Conservation (phyloP, 2,329 filamentous ascomycete species). For the Cercospora sp. region DNA sequence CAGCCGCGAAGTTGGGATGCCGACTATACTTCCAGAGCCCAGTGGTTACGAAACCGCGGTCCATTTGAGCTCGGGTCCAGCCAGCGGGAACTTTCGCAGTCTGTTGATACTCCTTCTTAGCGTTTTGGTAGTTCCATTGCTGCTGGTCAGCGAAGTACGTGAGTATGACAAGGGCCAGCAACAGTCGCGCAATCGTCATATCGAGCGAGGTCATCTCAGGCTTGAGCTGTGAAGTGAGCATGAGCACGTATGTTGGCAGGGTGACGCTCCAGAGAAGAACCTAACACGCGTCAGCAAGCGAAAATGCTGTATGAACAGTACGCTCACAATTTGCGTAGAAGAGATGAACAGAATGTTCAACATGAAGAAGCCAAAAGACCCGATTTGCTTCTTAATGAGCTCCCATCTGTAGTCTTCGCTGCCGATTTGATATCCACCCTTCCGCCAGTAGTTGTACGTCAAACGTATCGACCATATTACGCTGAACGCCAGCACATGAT, state of each 20-base stretch:
- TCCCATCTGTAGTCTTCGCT: conserved; percentile 96
- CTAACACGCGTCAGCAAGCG: conserved; percentile 39
- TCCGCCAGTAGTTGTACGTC: conserved; percentile 96
- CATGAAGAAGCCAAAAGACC: conserved; percentile 69
- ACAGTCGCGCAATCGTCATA: conserved; percentile 54
- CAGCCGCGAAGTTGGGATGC: conserved; percentile 92
- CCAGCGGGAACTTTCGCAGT: conserved; percentile 67
- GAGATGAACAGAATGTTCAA: conserved; percentile 92
- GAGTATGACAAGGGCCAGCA: conserved; percentile 60
- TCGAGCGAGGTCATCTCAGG: conserved; percentile 55
- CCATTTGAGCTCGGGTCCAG: conserved; percentile 68
- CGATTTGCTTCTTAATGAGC: conserved; percentile 67
- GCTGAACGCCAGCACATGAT: conserved; percentile 70
- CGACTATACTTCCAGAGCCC: conserved; percentile 86
- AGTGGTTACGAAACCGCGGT: conserved; percentile 81
- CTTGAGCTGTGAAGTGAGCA: conserved; percentile 67
- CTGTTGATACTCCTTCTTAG: conserved; percentile 73
- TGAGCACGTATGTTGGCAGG: conserved; percentile 78
- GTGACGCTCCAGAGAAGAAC: conserved; percentile 77
- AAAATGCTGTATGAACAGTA: background rate
- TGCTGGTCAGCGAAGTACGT: conserved; percentile 86
- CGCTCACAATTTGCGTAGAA: conserved; percentile 63
- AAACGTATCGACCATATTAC: conserved; percentile 69
- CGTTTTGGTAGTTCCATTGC: conserved; percentile 85
- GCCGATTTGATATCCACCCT: conserved; percentile 83